These are phyloP conservation scores for Apiospora koreana DNA, from an alignment of 2,329 filamentous ascomycete genomes.

Conservation along the genomic window DNA sequence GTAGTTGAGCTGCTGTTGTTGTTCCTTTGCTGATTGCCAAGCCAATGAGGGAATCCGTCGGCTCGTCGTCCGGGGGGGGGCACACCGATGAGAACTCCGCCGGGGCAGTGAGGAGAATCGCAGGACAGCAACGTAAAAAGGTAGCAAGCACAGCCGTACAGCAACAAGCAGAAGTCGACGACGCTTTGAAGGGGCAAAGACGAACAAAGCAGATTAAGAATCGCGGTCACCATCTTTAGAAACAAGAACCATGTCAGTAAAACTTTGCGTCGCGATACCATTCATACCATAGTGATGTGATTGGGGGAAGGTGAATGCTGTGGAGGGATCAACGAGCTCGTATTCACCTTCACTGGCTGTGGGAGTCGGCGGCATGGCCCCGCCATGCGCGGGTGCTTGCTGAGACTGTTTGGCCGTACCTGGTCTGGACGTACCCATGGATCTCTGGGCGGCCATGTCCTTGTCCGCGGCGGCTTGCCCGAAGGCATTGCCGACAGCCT, in stretches of 20 bases:
- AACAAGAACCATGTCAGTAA: constrained; percentile 45
- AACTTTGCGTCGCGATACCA: constrained; percentile 33
- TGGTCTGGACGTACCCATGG: constrained; percentile 45
- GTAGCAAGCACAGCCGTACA: neutral
- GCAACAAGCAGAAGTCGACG: constrained; percentile 7
- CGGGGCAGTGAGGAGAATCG: neutral
- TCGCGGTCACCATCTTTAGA: constrained; percentile 45
- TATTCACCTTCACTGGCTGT: constrained; percentile 66
- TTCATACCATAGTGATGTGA: constrained; percentile 6
- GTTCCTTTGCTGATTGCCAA: neutral
- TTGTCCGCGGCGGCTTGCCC: constrained; percentile 27
- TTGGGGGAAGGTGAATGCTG: constrained; percentile 13
- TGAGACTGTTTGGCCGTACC: constrained; percentile 52
- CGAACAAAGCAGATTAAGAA: constrained; percentile 12
- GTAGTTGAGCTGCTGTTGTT: neutral
- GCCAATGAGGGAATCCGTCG: neutral
- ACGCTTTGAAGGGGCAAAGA: constrained; percentile 9
- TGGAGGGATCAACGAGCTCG: constrained; percentile 32
- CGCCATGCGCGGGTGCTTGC: constrained; percentile 52
- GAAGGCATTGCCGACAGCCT: neutral
- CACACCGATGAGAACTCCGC: neutral
- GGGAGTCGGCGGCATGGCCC: constrained; percentile 61
- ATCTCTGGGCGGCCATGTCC: constrained; percentile 27
- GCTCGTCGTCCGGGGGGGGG: neutral
- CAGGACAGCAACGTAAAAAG: neutral